phyloP scores from a whole-genome alignment of 1,284 basidiomycete genomes.

The Trichosporon sp. region DNA sequence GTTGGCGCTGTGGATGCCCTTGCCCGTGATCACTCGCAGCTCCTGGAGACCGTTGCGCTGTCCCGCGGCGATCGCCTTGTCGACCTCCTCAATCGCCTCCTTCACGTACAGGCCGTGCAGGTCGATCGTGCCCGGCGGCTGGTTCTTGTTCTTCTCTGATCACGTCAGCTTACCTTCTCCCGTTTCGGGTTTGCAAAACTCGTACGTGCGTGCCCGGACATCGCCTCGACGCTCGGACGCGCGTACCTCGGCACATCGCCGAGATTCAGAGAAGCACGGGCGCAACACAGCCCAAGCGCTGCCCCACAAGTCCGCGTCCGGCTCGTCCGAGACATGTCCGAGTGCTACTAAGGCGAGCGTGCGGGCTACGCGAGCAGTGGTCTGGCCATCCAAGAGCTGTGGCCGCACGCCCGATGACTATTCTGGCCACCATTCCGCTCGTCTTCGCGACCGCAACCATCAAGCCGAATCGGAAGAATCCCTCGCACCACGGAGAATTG shows the following conservation, averaged over 20 bases:
- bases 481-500: neutral
- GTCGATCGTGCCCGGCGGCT: constrained; percentile 69
- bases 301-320: neutral
- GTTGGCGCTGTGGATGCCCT: constrained; percentile 78
- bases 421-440: neutral
- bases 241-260: neutral
- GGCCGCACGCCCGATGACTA: neutral
- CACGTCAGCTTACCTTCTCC: neutral
- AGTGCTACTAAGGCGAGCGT: neutral
- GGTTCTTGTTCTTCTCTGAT: constrained; percentile 76
- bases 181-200: no score
- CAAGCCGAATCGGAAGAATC: neutral
- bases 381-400: neutral
- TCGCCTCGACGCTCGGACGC: neutral
- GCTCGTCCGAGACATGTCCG: neutral
- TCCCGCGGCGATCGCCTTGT: constrained; percentile 63
- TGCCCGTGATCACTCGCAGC: constrained; percentile 82
- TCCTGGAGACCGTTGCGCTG: constrained; percentile 61
- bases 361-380: neutral
- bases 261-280: neutral
- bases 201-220: no score
- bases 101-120: constrained; percentile 89
- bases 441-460: neutral
- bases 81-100: constrained; percentile 72
- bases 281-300: neutral